Percentiles rank a stretch among this genome's conserved stretches.
Conservation (phyloP, 352 stramenopile genomes). For the Phytophthora sp. region DNA sequence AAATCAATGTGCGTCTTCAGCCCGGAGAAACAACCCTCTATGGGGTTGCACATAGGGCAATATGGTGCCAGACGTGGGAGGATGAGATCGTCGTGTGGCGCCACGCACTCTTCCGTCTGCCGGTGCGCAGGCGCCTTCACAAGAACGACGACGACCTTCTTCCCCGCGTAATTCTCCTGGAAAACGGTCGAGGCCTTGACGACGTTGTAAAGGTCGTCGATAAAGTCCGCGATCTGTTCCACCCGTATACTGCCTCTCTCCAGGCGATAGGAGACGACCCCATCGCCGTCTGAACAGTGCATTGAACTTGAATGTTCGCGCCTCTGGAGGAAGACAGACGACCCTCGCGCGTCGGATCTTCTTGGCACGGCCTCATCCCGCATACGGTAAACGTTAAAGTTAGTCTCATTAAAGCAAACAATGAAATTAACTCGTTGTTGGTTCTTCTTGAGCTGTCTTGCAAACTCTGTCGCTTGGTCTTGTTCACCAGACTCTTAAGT, state of each 20-base stretch:
- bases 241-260: constrained; percentile 4
- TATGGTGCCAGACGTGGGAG: background rate
- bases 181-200: constrained; percentile 1
- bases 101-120: constrained; percentile 1
- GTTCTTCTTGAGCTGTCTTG: no score
- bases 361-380: no score
- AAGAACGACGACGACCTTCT: constrained; percentile 4
- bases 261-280: background rate
- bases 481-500: no score
- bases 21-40: background rate
- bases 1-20: background rate
- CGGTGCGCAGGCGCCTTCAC: constrained; percentile 4
- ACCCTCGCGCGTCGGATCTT: no score
- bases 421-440: no score
- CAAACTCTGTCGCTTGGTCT: no score
- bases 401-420: no score
- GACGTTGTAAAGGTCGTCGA: background rate
- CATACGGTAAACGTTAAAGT: no score
- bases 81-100: background rate
- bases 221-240: background rate
- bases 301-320: no score
- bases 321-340: no score
- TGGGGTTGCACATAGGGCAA: background rate
- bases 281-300: background rate
- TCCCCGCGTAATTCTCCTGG: background rate